These are phyloP conservation scores for Lodderomyces metapsilosis DNA, from an alignment of 1,139 yeast species.

Conservation along the genomic window DNA sequence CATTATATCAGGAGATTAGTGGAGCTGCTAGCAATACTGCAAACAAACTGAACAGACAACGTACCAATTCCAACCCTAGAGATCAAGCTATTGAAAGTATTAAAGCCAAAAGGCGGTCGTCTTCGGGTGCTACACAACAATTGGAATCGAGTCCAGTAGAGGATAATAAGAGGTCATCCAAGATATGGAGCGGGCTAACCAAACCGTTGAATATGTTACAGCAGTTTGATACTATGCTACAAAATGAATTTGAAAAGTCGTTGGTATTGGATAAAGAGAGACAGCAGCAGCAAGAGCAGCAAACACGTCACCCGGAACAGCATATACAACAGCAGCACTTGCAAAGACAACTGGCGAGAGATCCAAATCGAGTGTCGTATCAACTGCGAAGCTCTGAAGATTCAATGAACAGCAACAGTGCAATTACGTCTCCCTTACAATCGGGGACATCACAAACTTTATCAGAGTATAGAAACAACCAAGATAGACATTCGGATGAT, in stretches of 20 bases:
- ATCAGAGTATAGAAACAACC: conserved; percentile 1
- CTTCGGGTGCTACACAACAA: conserved; percentile 4
- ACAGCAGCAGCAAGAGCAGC: conserved; percentile 1
- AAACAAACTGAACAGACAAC: conserved; percentile 14
- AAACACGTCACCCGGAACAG: too few species aligned
- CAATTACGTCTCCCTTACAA: conserved; percentile 23
- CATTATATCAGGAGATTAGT: conserved; percentile 35
- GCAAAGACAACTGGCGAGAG: background rate
- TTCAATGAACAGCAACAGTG: background rate
- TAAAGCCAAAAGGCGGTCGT: conserved; percentile 20
- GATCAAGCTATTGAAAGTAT: conserved; percentile 38
- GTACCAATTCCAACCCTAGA: conserved; percentile 30
- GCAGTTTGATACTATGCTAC: conserved; percentile 67
- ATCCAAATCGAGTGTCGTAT: conserved; percentile 11
- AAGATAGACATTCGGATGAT: conserved; percentile 24
- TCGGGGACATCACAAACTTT: conserved; percentile 5
- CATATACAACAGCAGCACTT: conserved; percentile 1
- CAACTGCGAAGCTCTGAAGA: conserved; percentile 20
- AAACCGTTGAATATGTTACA: conserved; percentile 65
- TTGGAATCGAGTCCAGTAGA: conserved; percentile 1
- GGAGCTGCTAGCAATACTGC: conserved; percentile 8
- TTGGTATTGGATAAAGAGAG: conserved; percentile 20
- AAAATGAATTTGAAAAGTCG: conserved; percentile 62
- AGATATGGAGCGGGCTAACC: conserved; percentile 32
- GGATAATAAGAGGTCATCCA: conserved; percentile 17